A percentile compares a stretch with the other conserved stretches of the same genome.
These are phyloP conservation scores for Skeletonema tropicum DNA, from an alignment of 108 stramenopile genomes.

Conservation along the genomic window DNA sequence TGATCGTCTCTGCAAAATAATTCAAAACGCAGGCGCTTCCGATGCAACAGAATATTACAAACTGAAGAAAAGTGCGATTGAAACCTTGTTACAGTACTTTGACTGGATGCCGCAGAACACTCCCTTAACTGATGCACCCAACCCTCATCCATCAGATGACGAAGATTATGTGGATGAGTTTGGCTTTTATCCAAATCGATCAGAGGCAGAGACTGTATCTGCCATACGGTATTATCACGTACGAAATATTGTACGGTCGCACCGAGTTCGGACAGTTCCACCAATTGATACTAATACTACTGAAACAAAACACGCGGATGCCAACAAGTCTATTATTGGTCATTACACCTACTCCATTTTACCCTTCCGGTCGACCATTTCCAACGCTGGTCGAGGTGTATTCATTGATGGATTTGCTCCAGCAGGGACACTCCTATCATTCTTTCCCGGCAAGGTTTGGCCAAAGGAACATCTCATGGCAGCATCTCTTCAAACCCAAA, in stretches of 20 bases:
- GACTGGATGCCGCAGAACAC: slow-evolving; percentile 21
- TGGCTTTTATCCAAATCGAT: slow-evolving; percentile 45
- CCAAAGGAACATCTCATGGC: slow-evolving; percentile 65
- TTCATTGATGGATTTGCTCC: slow-evolving; percentile 82
- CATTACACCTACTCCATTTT: slow-evolving; percentile 48
- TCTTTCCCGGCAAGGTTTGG: slow-evolving; percentile 85
- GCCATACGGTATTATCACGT: slow-evolving; percentile 79
- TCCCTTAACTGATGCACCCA: background rate
- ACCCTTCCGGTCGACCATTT: slow-evolving; percentile 68
- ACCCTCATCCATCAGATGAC: slow-evolving; percentile 17
- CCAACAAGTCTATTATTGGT: background rate
- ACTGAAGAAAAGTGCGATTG: slow-evolving; percentile 61
- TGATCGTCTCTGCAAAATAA: slow-evolving; percentile 15
- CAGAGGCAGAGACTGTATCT: slow-evolving; percentile 34
- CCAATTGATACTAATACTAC: slow-evolving; percentile 9
- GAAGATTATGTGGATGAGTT: slow-evolving; percentile 53
- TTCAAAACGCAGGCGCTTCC: background rate
- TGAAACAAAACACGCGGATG: slow-evolving; percentile 1
- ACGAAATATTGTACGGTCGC: slow-evolving; percentile 69
- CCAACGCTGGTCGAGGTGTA: slow-evolving; percentile 80
- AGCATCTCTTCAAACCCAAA: slow-evolving; percentile 53
- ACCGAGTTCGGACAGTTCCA: slow-evolving; percentile 46
- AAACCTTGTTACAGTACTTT: slow-evolving; percentile 48
- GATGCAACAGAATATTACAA: slow-evolving; percentile 51
- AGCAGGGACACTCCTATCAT: slow-evolving; percentile 77